Conservation (phyloP, 768 basidiomycete species). For the Lactarius trivialis region DNA sequence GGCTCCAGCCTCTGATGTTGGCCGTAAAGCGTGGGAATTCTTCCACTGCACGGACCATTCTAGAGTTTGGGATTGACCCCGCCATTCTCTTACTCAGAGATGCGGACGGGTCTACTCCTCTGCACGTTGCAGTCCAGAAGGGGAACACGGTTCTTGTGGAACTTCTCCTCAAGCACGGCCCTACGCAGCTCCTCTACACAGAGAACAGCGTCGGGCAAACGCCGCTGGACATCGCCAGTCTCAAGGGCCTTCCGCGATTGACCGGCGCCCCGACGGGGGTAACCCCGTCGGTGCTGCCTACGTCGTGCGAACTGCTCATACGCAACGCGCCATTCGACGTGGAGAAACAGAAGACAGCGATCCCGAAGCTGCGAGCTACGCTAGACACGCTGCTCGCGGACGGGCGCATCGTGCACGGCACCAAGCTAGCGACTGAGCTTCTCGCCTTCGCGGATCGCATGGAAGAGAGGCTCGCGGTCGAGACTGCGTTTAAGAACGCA, state of each 20-base stretch:
- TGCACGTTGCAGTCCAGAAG: slow-evolving; percentile 41
- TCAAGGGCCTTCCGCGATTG: slow-evolving; percentile 13
- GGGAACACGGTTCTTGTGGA: slow-evolving; percentile 34
- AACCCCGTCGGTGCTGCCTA: too few relatives aligned
- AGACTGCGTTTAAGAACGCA: not conserved
- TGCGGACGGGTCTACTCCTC: slow-evolving; percentile 43
- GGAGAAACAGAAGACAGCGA: slow-evolving; percentile 12
- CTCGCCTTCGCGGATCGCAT: slow-evolving; percentile 7
- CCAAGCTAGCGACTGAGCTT: slow-evolving; percentile 12
- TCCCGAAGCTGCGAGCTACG: slow-evolving; percentile 17
- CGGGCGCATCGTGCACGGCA: slow-evolving; percentile 6
- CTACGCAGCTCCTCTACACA: slow-evolving; percentile 35
- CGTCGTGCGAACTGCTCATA: too few relatives aligned
- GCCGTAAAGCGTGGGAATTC: slow-evolving; percentile 37
- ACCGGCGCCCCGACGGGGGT: not conserved
- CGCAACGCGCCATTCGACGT: slow-evolving; percentile 13
- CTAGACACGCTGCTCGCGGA: slow-evolving; percentile 14
- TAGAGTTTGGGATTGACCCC: slow-evolving; percentile 36
- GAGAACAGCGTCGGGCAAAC: slow-evolving; percentile 41
- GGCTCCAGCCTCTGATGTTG: slow-evolving; percentile 46
- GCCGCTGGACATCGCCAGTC: slow-evolving; percentile 26
- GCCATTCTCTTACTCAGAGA: slow-evolving; percentile 36
- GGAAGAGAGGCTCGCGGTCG: slow-evolving; percentile 7
- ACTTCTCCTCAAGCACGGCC: slow-evolving; percentile 35
- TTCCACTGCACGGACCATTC: slow-evolving; percentile 28